Conservation (phyloP, 2,329 filamentous ascomycete species). For the Phaeoacremonium minimum region DNA sequence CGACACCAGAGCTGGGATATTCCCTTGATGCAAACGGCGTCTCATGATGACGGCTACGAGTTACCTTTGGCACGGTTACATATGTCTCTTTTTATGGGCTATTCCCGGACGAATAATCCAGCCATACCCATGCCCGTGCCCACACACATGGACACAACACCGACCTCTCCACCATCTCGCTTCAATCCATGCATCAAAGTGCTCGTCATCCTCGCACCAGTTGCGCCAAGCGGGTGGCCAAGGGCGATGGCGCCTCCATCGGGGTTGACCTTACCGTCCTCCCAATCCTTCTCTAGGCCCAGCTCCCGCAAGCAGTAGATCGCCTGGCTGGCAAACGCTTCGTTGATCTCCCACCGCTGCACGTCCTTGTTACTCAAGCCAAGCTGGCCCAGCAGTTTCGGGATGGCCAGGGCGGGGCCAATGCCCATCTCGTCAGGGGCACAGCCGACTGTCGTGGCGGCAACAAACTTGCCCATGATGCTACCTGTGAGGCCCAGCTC, state of each 20-base stretch:
- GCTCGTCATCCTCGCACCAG: conserved; percentile 74
- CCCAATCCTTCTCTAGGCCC: conserved; percentile 58
- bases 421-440: conserved; percentile 91
- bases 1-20: too few species aligned
- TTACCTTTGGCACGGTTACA: too few species aligned
- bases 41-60: too few species aligned
- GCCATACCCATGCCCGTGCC: conserved; percentile 72
- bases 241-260: conserved; percentile 93
- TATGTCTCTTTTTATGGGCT: too few species aligned
- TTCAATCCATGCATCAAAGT: conserved; percentile 65
- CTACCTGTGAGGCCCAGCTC: conserved; percentile 63
- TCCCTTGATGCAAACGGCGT: too few species aligned
- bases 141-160: conserved; percentile 88
- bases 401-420: conserved; percentile 82
- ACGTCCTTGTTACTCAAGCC: conserved; percentile 68
- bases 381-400: conserved; percentile 67
- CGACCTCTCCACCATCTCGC: conserved; percentile 68
- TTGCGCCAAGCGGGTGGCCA: conserved; percentile 87
- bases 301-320: conserved; percentile 69
- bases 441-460: conserved; percentile 71
- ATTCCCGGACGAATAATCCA: conserved; percentile 58
- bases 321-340: conserved; percentile 67
- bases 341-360: conserved; percentile 89
- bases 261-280: conserved; percentile 74
- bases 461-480: conserved; percentile 82